Evolutionary conservation across 441 rosid genomes (phyloP).

Genomic region (Adansonia grandidieri): DNA sequence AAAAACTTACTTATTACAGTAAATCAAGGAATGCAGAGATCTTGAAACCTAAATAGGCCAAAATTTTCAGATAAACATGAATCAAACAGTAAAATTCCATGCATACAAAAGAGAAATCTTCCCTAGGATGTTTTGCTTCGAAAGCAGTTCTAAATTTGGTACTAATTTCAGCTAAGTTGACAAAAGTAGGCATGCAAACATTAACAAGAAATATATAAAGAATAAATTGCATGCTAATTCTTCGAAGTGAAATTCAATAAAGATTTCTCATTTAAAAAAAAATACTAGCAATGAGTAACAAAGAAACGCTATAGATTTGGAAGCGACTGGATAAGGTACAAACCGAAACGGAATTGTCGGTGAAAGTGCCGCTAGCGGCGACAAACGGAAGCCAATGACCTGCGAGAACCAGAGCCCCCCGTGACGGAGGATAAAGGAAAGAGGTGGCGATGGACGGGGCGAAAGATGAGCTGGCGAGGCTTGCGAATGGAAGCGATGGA

Average conservation of each 20-base stretch:
- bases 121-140: not conserved
- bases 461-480: constrained; percentile 35
- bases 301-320: not conserved
- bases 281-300: too few relatives aligned
- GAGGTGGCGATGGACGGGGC: constrained; percentile 25
- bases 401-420: constrained; percentile 27
- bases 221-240: not conserved
- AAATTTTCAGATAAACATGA: not conserved
- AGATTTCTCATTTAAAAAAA: not conserved
- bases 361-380: constrained; percentile 46
- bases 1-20: not conserved
- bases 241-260: not conserved
- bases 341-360: constrained; percentile 56
- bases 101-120: not conserved
- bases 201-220: not conserved
- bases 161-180: not conserved
- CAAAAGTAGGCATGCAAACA: not conserved
- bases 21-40: not conserved
- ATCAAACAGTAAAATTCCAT: not conserved
- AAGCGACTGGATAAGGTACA: constrained; percentile 22
- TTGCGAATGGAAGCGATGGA: constrained; percentile 28
- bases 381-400: constrained; percentile 35
- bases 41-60: not conserved
- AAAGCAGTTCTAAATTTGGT: not conserved
- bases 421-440: constrained; percentile 31